phyloP scores from a whole-genome alignment of 2,329 filamentous ascomycete genomes.

The Fusarium citri region DNA sequence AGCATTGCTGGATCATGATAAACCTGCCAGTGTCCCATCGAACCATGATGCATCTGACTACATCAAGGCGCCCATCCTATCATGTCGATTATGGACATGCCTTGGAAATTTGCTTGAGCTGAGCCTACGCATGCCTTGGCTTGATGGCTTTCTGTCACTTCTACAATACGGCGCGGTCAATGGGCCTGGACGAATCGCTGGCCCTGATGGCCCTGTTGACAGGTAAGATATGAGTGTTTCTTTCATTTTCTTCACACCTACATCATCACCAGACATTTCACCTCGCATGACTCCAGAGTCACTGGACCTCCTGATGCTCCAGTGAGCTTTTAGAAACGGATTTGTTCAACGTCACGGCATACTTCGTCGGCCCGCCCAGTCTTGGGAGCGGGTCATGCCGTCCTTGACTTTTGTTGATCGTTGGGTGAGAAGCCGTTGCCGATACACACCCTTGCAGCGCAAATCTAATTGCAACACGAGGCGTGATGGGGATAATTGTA shows the following conservation, averaged over 20 bases:
- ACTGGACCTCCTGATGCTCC: slow-evolving; percentile 57
- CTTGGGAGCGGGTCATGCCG: slow-evolving; percentile 34
- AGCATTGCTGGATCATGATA: slow-evolving; percentile 29
- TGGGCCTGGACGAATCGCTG: slow-evolving; percentile 80
- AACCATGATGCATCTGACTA: slow-evolving; percentile 28
- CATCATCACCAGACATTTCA: slow-evolving; percentile 44
- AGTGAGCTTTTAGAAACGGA: slow-evolving; percentile 50
- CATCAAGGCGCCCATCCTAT: slow-evolving; percentile 73
- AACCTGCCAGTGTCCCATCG: slow-evolving; percentile 38
- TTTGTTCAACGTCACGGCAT: slow-evolving; percentile 32
- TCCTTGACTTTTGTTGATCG: slow-evolving; percentile 16
- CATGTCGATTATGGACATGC: slow-evolving; percentile 82
- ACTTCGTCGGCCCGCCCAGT: slow-evolving; percentile 35
- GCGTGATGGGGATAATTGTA: not conserved
- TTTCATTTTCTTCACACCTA: slow-evolving; percentile 46
- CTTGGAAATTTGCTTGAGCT: slow-evolving; percentile 79
- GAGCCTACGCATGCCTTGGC: slow-evolving; percentile 89
- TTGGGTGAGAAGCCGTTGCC: slow-evolving; percentile 12
- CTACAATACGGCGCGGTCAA: slow-evolving; percentile 78
- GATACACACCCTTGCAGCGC: slow-evolving; percentile 28
- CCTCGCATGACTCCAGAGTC: slow-evolving; percentile 60
- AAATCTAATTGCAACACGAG: slow-evolving; percentile 12
- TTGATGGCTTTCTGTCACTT: slow-evolving; percentile 79
- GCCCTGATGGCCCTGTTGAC: slow-evolving; percentile 82
- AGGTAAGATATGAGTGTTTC: slow-evolving; percentile 75